These are phyloP conservation scores for Leptosphaerulina australis DNA, from an alignment of 2,329 filamentous ascomycete species.

Conservation along the genomic window DNA sequence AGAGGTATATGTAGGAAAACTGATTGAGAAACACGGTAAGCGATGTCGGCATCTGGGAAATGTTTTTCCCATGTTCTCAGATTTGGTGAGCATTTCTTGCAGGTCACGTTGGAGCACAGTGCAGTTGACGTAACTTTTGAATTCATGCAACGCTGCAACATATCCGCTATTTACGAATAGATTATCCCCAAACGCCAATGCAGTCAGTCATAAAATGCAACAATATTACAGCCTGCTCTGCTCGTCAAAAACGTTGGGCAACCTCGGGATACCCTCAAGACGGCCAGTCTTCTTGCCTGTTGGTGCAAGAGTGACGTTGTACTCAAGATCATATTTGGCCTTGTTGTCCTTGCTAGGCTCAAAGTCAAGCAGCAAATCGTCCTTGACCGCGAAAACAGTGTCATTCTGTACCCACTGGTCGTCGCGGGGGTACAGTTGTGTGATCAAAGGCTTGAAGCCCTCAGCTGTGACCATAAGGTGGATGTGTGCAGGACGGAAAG, in stretches of 20 bases:
- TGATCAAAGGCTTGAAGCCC: slow-evolving; percentile 62
- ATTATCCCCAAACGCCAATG: slow-evolving; percentile 17
- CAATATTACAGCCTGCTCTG: slow-evolving; percentile 32
- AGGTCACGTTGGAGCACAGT: neutral
- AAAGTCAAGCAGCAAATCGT: slow-evolving; percentile 65
- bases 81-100: neutral
- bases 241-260: slow-evolving; percentile 39
- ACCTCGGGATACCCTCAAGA: slow-evolving; percentile 40
- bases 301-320: slow-evolving; percentile 64
- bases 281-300: slow-evolving; percentile 39
- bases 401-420: slow-evolving; percentile 64
- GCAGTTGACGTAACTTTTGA: neutral
- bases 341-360: slow-evolving; percentile 59
- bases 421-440: slow-evolving; percentile 64
- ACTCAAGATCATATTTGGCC: slow-evolving; percentile 64
- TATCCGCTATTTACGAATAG: slow-evolving; percentile 24
- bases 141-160: slow-evolving; percentile 9
- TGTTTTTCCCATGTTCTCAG: slow-evolving; percentile 2
- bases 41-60: slow-evolving; percentile 11
- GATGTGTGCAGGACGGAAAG: slow-evolving; percentile 67
- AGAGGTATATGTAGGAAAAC: slow-evolving; percentile 4
- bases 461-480: slow-evolving; percentile 63
- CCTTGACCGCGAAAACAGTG: slow-evolving; percentile 67
- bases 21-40: neutral
- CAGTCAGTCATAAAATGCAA: slow-evolving; percentile 6